phyloP scores from a whole-genome alignment of 805 yeast genomes.

The Kluyveromyces nonfermentans region DNA sequence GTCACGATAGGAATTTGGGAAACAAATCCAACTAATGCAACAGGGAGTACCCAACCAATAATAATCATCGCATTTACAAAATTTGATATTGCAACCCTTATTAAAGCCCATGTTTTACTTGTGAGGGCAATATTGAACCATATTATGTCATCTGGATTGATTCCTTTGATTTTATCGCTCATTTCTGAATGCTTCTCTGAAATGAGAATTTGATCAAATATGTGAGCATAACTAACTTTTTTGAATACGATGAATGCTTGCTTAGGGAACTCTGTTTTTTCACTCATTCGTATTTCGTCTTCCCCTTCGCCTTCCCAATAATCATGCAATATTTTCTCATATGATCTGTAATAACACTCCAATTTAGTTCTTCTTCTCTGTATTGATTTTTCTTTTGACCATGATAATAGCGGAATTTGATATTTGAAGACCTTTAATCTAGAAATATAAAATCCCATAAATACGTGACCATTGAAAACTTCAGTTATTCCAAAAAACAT shows the following conservation, averaged over 20 bases:
- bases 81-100: conserved; percentile 38
- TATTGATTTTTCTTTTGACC: conserved; percentile 1
- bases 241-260: conserved; percentile 58
- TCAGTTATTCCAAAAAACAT: background rate
- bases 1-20: conserved; percentile 65
- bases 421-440: background rate
- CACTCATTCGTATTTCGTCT: conserved; percentile 15
- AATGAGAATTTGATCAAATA: conserved; percentile 51
- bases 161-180: conserved; percentile 38
- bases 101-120: conserved; percentile 29
- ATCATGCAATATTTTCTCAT: conserved; percentile 8
- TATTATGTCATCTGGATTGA: conserved; percentile 57
- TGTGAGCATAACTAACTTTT: conserved; percentile 46
- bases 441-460: background rate
- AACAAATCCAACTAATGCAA: conserved; percentile 66
- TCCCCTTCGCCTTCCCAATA: conserved; percentile 1
- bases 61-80: conserved; percentile 41
- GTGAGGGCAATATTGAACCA: conserved; percentile 53
- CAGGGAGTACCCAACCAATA: conserved; percentile 71
- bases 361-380: conserved; percentile 11
- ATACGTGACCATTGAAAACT: background rate
- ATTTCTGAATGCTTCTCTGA: conserved; percentile 35
- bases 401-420: background rate
- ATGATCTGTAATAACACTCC: conserved; percentile 3
- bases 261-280: conserved; percentile 17